These are phyloP conservation scores for Picochlorum sp. DNA, from an alignment of 139 green algal species.

Conservation along the genomic window DNA sequence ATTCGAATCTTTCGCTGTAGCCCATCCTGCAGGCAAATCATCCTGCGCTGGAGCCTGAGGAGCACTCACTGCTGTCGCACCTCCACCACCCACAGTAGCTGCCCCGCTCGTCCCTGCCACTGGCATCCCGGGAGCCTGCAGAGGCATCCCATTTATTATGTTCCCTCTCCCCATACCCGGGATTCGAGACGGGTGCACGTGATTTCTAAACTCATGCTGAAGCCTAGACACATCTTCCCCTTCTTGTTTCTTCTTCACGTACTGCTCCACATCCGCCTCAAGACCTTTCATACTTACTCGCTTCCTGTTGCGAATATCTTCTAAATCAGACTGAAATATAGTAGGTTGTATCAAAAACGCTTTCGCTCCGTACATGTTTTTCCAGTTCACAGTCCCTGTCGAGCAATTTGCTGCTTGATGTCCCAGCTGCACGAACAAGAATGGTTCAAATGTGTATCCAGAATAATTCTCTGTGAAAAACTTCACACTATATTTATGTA, in stretches of 20 bases:
- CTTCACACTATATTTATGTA: conserved; percentile 3
- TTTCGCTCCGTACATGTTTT: conserved; percentile 70
- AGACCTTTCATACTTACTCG: conserved; percentile 47
- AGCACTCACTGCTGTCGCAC: too few species aligned
- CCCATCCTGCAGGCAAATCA: conserved; percentile 55
- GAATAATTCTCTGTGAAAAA: background rate
- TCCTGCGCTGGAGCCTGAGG: background rate
- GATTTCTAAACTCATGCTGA: too few species aligned
- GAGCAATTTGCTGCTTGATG: conserved; percentile 78
- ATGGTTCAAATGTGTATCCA: background rate
- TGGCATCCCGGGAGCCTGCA: too few species aligned
- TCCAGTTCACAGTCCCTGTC: conserved; percentile 84
- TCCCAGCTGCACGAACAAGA: conserved; percentile 70
- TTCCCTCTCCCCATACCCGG: too few species aligned
- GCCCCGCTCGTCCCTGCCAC: background rate
- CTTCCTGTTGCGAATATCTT: conserved; percentile 32
- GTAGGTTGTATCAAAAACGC: conserved; percentile 54
- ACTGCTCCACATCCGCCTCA: conserved; percentile 42
- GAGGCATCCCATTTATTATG: background rate
- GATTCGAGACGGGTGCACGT: background rate
- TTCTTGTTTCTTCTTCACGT: conserved; percentile 25
- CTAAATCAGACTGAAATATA: conserved; percentile 58
- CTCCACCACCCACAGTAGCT: background rate
- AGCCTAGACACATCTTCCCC: background rate
- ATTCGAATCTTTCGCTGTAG: conserved; percentile 41